Evolutionary conservation across 805 yeast genomes (phyloP).

Genomic region (Ogataea paradorogensis): DNA sequence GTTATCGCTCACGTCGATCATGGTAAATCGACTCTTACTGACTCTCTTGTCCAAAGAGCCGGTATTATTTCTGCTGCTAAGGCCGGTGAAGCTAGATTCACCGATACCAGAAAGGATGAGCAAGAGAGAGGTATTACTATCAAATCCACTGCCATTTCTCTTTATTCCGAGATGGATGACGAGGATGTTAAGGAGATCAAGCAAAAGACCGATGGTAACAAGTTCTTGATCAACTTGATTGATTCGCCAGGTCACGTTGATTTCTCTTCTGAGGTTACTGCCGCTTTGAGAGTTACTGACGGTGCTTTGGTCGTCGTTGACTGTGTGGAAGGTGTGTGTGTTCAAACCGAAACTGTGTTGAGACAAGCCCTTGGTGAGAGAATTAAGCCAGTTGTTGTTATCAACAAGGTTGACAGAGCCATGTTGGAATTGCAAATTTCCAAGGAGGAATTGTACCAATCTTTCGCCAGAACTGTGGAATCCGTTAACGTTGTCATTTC

Average conservation of each 20-base stretch:
- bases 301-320: conserved; percentile 99
- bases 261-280: conserved; percentile 99
- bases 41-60: conserved; percentile 97
- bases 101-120: conserved; percentile 99
- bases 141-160: conserved; percentile 97
- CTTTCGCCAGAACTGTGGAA: conserved; percentile 98
- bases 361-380: conserved; percentile 99
- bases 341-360: conserved; percentile 98
- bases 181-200: conserved; percentile 86
- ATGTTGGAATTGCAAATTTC: conserved; percentile 97
- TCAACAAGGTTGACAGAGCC: conserved; percentile 99
- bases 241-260: conserved; percentile 99
- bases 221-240: conserved; percentile 95
- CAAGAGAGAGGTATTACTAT: conserved; percentile 99
- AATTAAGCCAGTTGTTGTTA: conserved; percentile 97
- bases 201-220: conserved; percentile 90
- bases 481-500: conserved; percentile 98
- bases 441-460: conserved; percentile 98
- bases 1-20: conserved; percentile 99
- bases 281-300: conserved; percentile 99
- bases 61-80: conserved; percentile 99
- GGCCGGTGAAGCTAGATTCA: conserved; percentile 99
- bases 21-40: conserved; percentile 99
- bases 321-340: conserved; percentile 99
- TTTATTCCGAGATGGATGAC: conserved; percentile 82